phyloP scores from a whole-genome alignment of 257 asterid genomes.

The Jacaranda mimosifolia region DNA sequence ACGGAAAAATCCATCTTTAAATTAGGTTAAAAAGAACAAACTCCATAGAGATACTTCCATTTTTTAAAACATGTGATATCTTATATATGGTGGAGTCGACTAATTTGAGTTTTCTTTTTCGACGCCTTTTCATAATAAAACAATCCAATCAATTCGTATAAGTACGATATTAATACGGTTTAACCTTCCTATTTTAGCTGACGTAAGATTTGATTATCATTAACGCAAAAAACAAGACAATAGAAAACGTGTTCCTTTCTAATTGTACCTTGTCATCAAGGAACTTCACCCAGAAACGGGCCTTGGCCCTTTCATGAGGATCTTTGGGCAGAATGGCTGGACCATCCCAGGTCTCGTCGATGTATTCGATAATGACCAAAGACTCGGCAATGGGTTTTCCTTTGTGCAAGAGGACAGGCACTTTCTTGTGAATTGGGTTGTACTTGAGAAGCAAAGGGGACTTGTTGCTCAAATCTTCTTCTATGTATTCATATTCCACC shows the following conservation, averaged over 20 bases:
- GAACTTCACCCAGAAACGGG: constrained; percentile 54
- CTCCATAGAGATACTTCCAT: too few species aligned
- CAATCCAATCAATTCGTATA: too few species aligned
- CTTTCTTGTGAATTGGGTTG: constrained; percentile 51
- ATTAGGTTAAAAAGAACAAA: too few species aligned
- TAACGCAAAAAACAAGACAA: too few species aligned
- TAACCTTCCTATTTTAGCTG: too few species aligned
- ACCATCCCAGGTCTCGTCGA: constrained; percentile 28
- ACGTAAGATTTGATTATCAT: too few species aligned
- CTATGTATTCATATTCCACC: constrained; percentile 19
- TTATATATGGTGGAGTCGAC: too few species aligned
- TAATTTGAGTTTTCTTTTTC: too few species aligned
- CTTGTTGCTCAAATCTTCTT: constrained; percentile 31
- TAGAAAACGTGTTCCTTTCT: not conserved
- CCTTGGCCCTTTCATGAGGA: constrained; percentile 45
- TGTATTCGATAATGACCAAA: constrained; percentile 39
- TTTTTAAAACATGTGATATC: too few species aligned
- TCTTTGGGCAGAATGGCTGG: constrained; percentile 45
- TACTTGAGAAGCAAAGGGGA: constrained; percentile 46
- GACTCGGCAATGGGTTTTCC: constrained; percentile 52
- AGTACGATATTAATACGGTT: too few species aligned
- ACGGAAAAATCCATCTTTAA: too few species aligned
- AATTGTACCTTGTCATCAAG: constrained; percentile 48
- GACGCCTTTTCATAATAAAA: too few species aligned
- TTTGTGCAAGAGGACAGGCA: constrained; percentile 38